These are phyloP conservation scores for Anisodus tanguticus DNA, from an alignment of 257 asterid genomes.

Conservation along the genomic window DNA sequence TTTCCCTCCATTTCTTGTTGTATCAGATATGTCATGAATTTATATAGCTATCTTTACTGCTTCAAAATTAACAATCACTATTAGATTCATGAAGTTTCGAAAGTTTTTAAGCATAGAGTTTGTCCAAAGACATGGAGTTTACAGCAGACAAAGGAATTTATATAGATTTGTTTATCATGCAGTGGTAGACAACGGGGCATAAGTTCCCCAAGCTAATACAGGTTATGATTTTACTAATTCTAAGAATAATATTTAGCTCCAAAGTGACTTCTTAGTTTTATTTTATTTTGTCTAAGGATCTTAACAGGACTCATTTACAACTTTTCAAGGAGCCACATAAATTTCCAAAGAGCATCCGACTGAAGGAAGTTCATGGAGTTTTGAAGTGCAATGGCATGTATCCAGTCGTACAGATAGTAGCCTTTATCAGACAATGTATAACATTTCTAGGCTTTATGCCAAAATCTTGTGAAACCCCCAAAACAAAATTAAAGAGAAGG, in stretches of 20 bases:
- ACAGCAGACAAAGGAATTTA: neutral
- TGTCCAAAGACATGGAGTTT: neutral
- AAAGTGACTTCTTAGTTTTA: neutral
- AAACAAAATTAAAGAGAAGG: constrained; percentile 6
- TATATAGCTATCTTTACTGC: neutral
- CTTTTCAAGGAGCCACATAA: constrained; percentile 10
- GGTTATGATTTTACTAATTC: neutral
- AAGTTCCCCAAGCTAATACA: neutral
- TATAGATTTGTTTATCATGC: neutral
- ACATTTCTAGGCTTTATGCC: constrained; percentile 23
- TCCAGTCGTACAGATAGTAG: neutral
- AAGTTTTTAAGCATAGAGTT: neutral
- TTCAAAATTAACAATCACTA: neutral
- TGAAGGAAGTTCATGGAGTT: constrained; percentile 6
- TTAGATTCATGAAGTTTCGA: neutral
- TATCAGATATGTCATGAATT: neutral
- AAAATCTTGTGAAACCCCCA: neutral
- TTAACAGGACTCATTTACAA: constrained; percentile 19
- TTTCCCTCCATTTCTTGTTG: neutral
- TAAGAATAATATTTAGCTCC: constrained; percentile 21
- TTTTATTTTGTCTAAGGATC: neutral
- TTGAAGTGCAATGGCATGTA: neutral
- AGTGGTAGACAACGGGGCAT: neutral
- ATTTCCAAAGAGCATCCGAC: neutral
- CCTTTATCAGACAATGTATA: constrained; percentile 6